Conservation (phyloP, 345 rosid species). For the Rubroshorea leprosula region DNA sequence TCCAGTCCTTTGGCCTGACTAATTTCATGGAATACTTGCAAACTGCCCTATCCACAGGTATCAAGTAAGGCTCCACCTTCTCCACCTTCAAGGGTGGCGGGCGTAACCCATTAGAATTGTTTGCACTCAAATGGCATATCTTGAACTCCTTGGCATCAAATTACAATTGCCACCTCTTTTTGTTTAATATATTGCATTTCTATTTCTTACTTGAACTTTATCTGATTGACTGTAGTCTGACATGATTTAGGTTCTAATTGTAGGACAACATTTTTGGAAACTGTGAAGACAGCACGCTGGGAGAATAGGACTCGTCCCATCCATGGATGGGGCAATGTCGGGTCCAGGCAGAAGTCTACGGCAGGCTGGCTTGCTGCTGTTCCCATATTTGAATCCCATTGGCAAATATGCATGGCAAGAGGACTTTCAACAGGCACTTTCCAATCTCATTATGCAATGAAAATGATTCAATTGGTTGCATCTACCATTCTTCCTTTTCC, state of each 20-base stretch:
- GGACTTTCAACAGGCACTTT: conserved; percentile 88
- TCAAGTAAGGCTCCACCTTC: no score
- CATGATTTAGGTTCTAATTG: conserved; percentile 20
- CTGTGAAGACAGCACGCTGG: conserved; percentile 85
- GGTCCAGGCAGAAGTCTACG: conserved; percentile 71
- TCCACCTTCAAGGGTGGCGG: no score
- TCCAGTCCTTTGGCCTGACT: no score
- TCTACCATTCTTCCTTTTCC: no score
- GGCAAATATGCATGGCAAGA: conserved; percentile 98
- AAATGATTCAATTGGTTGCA: no score
- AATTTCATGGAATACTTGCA: no score
- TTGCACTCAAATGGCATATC: no score
- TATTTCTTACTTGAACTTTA: neutral
- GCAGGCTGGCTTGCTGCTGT: conserved; percentile 98
- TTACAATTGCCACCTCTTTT: no score
- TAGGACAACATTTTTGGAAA: conserved; percentile 63
- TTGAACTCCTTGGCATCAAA: no score
- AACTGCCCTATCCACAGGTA: no score
- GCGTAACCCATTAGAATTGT: no score
- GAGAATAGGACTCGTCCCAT: conserved; percentile 87
- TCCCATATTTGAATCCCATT: conserved; percentile 97
- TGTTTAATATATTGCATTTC: neutral
- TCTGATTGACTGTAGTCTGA: conserved; percentile 2
- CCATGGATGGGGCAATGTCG: conserved; percentile 92
- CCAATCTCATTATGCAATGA: conserved; percentile 22